Conservation (phyloP, 1,139 yeast genomes). For the Saccharomyces pastorianus region DNA sequence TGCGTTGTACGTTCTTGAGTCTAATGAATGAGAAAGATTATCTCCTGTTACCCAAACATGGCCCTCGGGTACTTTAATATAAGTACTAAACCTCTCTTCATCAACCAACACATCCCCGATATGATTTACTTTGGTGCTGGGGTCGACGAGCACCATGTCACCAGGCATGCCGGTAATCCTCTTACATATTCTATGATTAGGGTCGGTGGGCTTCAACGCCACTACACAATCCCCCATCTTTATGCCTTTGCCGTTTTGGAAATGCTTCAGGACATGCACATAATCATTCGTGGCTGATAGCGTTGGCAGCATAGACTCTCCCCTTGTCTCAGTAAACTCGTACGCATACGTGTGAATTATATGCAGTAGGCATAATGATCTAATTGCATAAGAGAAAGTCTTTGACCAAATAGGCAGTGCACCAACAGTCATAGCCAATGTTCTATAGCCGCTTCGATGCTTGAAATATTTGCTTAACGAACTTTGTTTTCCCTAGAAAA, state of each 20-base stretch:
- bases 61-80: slow-evolving; percentile 69
- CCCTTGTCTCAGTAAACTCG: slow-evolving; percentile 76
- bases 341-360: slow-evolving; percentile 57
- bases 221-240: slow-evolving; percentile 82
- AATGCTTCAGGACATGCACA: slow-evolving; percentile 68
- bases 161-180: slow-evolving; percentile 96
- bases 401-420: neutral
- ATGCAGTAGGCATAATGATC: slow-evolving; percentile 66
- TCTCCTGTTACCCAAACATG: slow-evolving; percentile 98
- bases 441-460: neutral
- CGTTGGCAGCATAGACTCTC: slow-evolving; percentile 95
- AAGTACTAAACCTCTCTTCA: slow-evolving; percentile 42
- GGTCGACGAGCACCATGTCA: slow-evolving; percentile 72
- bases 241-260: slow-evolving; percentile 40
- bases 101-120: slow-evolving; percentile 15
- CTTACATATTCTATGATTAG: slow-evolving; percentile 79
- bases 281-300: slow-evolving; percentile 66
- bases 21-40: slow-evolving; percentile 79
- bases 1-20: slow-evolving; percentile 80
- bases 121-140: slow-evolving; percentile 38
- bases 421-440: neutral
- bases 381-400: slow-evolving; percentile 21
- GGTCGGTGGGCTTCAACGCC: slow-evolving; percentile 85
- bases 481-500: too few species aligned
- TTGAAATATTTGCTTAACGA: neutral